phyloP scores from a whole-genome alignment of 1,284 basidiomycete genomes.

The Ceratobasidium sp. region DNA sequence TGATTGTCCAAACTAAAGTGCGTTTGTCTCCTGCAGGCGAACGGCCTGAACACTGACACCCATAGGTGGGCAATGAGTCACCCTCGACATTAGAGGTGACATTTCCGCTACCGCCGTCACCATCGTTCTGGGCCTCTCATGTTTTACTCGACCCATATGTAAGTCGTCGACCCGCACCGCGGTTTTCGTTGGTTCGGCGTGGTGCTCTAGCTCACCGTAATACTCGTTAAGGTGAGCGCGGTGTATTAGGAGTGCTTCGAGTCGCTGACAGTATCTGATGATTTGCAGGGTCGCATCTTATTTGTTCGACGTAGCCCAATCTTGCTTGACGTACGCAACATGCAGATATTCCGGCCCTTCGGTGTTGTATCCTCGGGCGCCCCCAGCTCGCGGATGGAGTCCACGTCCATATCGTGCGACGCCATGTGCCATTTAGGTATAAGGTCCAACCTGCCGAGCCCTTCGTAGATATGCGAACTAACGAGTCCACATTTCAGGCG shows the following conservation, averaged over 20 bases:
- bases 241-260: neutral
- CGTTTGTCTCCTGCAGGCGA: no score
- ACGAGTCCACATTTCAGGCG: neutral
- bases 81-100: no score
- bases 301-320: neutral
- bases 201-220: neutral
- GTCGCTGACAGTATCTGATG: neutral
- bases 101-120: no score
- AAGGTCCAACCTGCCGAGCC: neutral
- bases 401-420: conserved; percentile 12
- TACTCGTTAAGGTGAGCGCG: neutral
- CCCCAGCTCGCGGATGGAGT: neutral
- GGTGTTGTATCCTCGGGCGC: conserved; percentile 31
- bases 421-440: conserved; percentile 37
- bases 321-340: neutral
- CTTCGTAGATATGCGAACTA: neutral
- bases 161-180: neutral
- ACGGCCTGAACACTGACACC: no score
- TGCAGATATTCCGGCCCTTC: conserved; percentile 36
- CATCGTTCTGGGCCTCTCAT: neutral
- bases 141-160: no score
- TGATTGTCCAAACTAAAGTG: no score
- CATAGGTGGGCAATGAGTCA: no score
- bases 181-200: neutral
- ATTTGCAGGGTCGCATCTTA: neutral